Evolutionary conservation across 192 early-diverging fungal genomes (phyloP).

Genomic region (Coemansia sp.): DNA sequence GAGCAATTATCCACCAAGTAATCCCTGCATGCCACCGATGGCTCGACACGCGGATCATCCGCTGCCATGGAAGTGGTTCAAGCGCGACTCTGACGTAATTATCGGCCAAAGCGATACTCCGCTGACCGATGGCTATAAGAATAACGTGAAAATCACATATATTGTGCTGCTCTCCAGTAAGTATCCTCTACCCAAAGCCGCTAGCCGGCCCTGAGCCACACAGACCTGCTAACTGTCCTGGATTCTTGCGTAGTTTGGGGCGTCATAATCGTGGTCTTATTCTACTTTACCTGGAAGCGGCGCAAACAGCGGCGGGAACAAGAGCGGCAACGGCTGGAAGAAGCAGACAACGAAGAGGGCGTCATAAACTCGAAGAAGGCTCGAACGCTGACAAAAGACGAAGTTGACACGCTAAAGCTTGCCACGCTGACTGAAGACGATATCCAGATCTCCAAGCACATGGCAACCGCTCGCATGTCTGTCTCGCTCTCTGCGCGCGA

Average conservation of each 20-base stretch:
- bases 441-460: conserved; percentile 15
- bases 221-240: neutral
- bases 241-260: neutral
- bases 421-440: conserved; percentile 23
- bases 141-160: conserved; percentile 10
- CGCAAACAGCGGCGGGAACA: neutral
- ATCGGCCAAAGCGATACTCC: neutral
- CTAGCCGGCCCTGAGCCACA: no score
- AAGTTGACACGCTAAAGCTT: conserved; percentile 13
- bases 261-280: neutral
- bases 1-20: no score
- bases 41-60: neutral
- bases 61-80: neutral
- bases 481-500: neutral
- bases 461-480: conserved; percentile 9
- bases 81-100: neutral
- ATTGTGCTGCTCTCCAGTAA: conserved; percentile 7
- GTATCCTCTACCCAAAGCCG: neutral
- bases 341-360: neutral
- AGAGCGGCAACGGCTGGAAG: neutral
- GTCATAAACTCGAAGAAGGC: neutral
- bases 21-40: neutral
- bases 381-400: conserved; percentile 13
- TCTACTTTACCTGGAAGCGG: neutral
- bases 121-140: neutral